Evolutionary conservation across 108 stramenopile genomes (phyloP).

Genomic region (Stephanodiscus triporus): DNA sequence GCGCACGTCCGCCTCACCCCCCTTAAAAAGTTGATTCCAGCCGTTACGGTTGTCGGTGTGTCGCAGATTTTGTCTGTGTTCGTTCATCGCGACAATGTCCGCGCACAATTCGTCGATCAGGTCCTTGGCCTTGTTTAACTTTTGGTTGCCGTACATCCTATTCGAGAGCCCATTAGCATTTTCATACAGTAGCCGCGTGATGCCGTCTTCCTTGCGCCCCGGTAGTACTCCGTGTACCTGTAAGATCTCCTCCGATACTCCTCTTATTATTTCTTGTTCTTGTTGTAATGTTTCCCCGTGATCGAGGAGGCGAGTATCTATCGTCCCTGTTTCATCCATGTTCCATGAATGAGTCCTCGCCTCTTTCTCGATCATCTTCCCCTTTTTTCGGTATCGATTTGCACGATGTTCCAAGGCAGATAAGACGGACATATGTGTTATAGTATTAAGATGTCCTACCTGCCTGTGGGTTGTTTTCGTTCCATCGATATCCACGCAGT

Average conservation of each 20-base stretch:
- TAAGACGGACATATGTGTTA: neutral
- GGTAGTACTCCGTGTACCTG: conserved; percentile 1
- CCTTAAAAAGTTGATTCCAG: conserved; percentile 11
- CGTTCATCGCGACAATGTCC: neutral
- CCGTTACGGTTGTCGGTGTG: neutral
- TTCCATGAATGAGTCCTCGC: neutral
- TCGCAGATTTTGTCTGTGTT: neutral
- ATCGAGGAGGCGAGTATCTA: neutral
- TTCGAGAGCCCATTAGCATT: neutral
- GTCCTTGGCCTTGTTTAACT: neutral
- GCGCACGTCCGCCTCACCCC: conserved; percentile 5
- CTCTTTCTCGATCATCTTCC: neutral
- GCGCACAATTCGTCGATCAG: neutral
- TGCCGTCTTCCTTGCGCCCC: neutral
- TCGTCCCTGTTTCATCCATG: neutral
- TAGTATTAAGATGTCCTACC: neutral
- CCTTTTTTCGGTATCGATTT: neutral
- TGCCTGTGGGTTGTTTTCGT: neutral
- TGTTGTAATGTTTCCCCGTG: neutral
- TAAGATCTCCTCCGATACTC: neutral
- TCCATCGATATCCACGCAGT: neutral
- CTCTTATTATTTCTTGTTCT: neutral
- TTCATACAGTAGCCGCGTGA: neutral
- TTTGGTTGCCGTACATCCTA: neutral
- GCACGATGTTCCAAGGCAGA: neutral